Base-by-base conservation (phyloP, 768 basidiomycete species). In the Holtermanniella nyarrowii region DNA sequence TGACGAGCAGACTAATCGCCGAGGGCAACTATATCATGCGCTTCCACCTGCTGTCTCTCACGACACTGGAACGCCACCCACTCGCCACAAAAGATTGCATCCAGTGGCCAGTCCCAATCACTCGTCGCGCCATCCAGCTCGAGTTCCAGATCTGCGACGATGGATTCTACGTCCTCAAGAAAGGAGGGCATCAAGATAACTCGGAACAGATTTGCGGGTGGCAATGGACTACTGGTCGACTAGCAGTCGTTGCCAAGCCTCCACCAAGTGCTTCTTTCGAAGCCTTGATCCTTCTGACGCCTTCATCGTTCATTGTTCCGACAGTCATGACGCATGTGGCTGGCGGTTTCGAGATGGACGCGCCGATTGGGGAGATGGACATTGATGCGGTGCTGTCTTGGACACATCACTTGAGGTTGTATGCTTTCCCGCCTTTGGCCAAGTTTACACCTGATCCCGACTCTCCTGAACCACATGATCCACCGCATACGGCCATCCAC, bases 141-240 rank as follows among this genome's bases (percentile, higher is more conserved):
- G 56, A 55, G 0, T 67, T 67, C 51, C 65, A 65, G 55, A 63
- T 67, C 40, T 60, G 61, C 51, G 61, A 65, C 52, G 61, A 59
- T 54, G 60, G 63, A 14, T 24, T 66, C 26, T 65, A 52, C 41
- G 46, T 69, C 12, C 22, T 66, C 53, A 50, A 59, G 20, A 55
- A 62, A 41, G 51, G 53, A 21, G 42, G 39, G 11, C 46, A 25
- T 26, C 20, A 46, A n/a, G 25, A 49, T 37, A 10, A 42, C 26
- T 40, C 46, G 31, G 65, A 67, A 52, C 55, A 57, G 47, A 13
- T 67, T 3, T 53, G 45, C 23, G 65, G 65, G 2, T 67, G 65
- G 65, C 65, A 67, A 42, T 67, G 65, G 65, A 67, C 65, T 0
- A 67, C 60, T 0, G 62, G 65, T 3, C 42, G 63, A 11, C 46